Percentiles rank a stretch among this genome's conserved stretches.
phyloP scores from a whole-genome alignment of 345 rosid species.

The Salix suchowensis region DNA sequence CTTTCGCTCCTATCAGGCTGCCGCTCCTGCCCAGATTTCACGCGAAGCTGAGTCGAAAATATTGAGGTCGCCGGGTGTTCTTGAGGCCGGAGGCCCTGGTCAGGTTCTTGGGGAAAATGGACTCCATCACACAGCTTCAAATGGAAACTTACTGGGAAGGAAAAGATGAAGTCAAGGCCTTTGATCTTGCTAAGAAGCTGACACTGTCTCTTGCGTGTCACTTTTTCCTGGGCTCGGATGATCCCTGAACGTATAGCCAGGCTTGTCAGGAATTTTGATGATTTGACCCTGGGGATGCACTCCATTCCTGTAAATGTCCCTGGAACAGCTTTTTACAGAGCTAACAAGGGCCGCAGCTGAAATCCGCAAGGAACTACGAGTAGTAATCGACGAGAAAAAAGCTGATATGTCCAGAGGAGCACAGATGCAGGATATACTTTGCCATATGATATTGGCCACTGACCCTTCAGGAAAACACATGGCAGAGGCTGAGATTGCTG shows the following conservation, averaged over 20 bases:
- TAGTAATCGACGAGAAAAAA: conserved; percentile 37
- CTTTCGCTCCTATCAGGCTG: conserved; percentile 38
- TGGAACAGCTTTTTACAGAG: conserved; percentile 38
- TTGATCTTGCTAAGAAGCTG: conserved; percentile 34
- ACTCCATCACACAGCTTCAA: conserved; percentile 41
- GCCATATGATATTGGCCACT: conserved; percentile 35
- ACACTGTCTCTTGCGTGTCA: conserved; percentile 48
- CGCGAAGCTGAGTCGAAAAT: conserved; percentile 28
- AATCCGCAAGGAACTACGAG: conserved; percentile 30
- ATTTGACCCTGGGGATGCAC: conserved; percentile 42
- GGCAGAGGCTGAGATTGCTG: conserved; percentile 50
- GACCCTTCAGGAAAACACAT: conserved; percentile 39
- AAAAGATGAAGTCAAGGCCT: conserved; percentile 26
- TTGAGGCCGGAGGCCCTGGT: conserved; percentile 52
- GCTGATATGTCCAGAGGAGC: conserved; percentile 26
- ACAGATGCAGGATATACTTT: conserved; percentile 30
- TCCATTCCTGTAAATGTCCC: conserved; percentile 39
- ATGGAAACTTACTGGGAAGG: conserved; percentile 41
- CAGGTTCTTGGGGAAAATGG: conserved; percentile 46
- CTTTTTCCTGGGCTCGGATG: conserved; percentile 46
- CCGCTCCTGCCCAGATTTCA: conserved; percentile 15
- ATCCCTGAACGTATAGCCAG: conserved; percentile 37
- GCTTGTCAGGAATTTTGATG: conserved; percentile 39
- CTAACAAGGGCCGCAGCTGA: conserved; percentile 33
- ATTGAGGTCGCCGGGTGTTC: conserved; percentile 37